A percentile compares a stretch with the other conserved stretches of the same genome.
phyloP scores from a whole-genome alignment of 1,284 basidiomycete species.

The Coniferiporia weirii region DNA sequence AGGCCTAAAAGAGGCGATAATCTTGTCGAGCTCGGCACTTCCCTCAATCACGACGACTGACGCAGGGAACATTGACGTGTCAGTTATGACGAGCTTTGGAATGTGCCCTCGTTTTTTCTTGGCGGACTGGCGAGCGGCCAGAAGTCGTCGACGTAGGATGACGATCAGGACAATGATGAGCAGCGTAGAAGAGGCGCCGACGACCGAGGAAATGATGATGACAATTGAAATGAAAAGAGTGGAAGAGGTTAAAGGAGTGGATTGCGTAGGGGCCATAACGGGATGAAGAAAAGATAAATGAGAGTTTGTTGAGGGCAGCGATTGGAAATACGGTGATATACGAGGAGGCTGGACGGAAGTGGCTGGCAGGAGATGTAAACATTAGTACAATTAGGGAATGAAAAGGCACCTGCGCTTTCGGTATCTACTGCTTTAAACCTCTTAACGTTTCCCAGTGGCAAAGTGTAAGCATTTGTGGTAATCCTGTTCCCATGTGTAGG shows the following conservation, averaged over 20 bases:
- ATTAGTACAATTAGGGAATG: neutral
- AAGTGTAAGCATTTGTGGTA: too few relatives aligned
- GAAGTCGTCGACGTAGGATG: slow-evolving; percentile 1
- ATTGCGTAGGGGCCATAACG: neutral
- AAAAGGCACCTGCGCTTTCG: neutral
- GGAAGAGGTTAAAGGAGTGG: slow-evolving; percentile 10
- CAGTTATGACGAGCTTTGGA: slow-evolving; percentile 13
- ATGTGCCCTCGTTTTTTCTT: neutral
- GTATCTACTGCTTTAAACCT: neutral
- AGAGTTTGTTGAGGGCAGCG: neutral
- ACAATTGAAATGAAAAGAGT: slow-evolving; percentile 7
- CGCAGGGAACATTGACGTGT: slow-evolving; percentile 15
- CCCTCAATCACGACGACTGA: slow-evolving; percentile 10
- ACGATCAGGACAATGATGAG: slow-evolving; percentile 4
- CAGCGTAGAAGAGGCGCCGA: slow-evolving; percentile 1
- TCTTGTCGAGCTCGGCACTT: slow-evolving; percentile 7
- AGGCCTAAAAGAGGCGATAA: slow-evolving; percentile 14
- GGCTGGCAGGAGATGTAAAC: neutral
- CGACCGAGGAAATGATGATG: slow-evolving; percentile 4
- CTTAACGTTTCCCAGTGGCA: too few relatives aligned
- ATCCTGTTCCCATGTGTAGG: too few relatives aligned
- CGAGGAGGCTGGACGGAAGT: neutral
- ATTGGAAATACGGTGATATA: slow-evolving; percentile 9
- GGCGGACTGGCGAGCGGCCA: neutral
- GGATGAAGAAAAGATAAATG: neutral